These are phyloP conservation scores for Quercus mongolica DNA, from an alignment of 306 rosid species.

Conservation along the genomic window DNA sequence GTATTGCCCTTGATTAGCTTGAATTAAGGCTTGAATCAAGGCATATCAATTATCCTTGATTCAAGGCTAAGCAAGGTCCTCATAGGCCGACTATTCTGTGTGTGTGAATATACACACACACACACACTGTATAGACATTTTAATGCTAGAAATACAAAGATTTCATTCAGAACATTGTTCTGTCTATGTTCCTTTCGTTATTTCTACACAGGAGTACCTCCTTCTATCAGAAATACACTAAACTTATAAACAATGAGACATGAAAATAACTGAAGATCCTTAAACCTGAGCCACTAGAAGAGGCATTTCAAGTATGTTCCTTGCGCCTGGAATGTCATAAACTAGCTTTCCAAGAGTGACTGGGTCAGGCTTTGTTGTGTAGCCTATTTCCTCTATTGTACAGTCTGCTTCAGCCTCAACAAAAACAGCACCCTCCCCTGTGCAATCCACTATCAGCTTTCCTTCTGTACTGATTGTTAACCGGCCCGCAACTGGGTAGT, in stretches of 20 bases:
- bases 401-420: slow-evolving; percentile 84
- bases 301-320: slow-evolving; percentile 72
- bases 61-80: no score
- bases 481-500: slow-evolving; percentile 66
- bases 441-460: slow-evolving; percentile 73
- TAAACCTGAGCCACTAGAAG: slow-evolving; percentile 75
- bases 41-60: no score
- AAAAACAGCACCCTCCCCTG: slow-evolving; percentile 74
- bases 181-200: no score
- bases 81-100: no score
- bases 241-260: neutral
- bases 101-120: no score
- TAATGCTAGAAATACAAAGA: no score
- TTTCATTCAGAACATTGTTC: no score
- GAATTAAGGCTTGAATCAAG: no score
- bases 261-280: neutral
- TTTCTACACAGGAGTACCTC: neutral
- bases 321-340: slow-evolving; percentile 66
- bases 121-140: no score
- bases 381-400: slow-evolving; percentile 42
- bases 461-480: slow-evolving; percentile 57
- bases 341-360: slow-evolving; percentile 58
- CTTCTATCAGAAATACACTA: neutral
- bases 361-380: slow-evolving; percentile 59
- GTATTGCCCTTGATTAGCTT: no score